Evolutionary conservation across 2,329 filamentous ascomycete genomes (phyloP).

Genomic region (Fusarium sp.): DNA sequence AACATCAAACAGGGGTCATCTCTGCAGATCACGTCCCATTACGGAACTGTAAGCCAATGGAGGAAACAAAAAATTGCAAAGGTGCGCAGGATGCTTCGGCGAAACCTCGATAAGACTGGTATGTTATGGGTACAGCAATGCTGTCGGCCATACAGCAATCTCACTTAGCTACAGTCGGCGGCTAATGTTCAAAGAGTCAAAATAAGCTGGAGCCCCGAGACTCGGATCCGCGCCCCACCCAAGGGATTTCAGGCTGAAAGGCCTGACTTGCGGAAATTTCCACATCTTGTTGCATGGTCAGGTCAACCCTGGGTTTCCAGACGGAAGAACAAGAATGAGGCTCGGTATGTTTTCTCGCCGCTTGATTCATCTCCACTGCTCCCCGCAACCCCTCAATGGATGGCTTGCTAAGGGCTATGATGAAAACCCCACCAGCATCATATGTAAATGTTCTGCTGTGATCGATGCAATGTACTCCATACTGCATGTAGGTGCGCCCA

Average conservation of each 20-base stretch:
- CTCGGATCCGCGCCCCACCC: constrained; percentile 35
- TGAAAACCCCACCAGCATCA: constrained; percentile 8
- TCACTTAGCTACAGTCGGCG: background rate
- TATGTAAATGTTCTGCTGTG: background rate
- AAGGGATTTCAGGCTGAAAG: constrained; percentile 33
- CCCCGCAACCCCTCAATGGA: constrained; percentile 23
- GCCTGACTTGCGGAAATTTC: constrained; percentile 19
- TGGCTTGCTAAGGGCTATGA: background rate
- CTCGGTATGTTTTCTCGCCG: constrained; percentile 18
- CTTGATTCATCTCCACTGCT: constrained; percentile 14
- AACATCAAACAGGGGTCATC: constrained; percentile 2
- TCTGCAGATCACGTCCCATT: constrained; percentile 18
- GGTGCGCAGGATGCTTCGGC: constrained; percentile 8
- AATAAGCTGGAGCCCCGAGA: constrained; percentile 31
- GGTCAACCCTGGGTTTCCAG: constrained; percentile 38
- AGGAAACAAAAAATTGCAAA: constrained; percentile 19
- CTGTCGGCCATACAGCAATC: background rate
- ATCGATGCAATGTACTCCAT: background rate
- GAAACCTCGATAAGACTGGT: constrained; percentile 8
- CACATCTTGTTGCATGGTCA: constrained; percentile 37
- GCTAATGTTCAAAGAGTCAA: constrained; percentile 20
- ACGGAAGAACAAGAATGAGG: constrained; percentile 32
- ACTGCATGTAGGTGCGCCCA: background rate
- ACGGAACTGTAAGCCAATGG: constrained; percentile 4
- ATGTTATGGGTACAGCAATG: background rate